Evolutionary conservation across 164 flowering plant genomes (phyloP), one percentile per base, ranked within the genome.

Genomic region (Buxus sempervirens): DNA sequence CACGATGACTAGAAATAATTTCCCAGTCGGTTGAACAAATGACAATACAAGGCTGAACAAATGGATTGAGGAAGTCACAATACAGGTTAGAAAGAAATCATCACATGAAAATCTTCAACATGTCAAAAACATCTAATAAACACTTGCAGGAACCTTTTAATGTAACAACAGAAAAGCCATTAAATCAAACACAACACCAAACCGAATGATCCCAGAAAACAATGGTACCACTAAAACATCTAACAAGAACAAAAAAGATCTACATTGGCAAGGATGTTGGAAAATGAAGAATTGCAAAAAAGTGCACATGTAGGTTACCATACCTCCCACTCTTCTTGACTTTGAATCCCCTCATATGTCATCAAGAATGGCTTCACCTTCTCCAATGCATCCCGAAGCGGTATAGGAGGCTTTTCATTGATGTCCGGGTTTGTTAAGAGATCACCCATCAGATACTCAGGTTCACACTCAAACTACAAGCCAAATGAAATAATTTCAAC

Each of bases 321-420:
- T 63, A 93, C 98, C 96, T 94, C 91, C 96, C 97, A 91, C 78
- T 94, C 96, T 73, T 90, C 88, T 67, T 88, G 89, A 75, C 76
- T 83, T 66, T 86, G 70, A 76, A 94, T 88, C 21, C 89, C 87
- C 68, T 87, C 94, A 74, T 91, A 90, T n/a, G 81, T 79, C 93
- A 91, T 84, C 72, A 91, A 65, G 80, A 91, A 94, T 7, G 97
- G 96, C 79, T 94, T 94, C 84, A 81, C 62, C 82, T 88, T 91
- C 81, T 91, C 96, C 27, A 94, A 77, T 12, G 82, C 85, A 72
- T 90, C 91, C 48, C 88, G 73, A n/a, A 94, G 89, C 73, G 98
- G 77, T 28, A 90, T 81, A n/a, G 93, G 90, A 21, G 90, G 90
- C 57, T 77, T 84, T 76, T 90, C 98, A 74, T 90, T 90, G 24